Evolutionary conservation across 2,329 filamentous ascomycete genomes (phyloP).

Genomic region (Nothophaeocryptopus gaeumannii): DNA sequence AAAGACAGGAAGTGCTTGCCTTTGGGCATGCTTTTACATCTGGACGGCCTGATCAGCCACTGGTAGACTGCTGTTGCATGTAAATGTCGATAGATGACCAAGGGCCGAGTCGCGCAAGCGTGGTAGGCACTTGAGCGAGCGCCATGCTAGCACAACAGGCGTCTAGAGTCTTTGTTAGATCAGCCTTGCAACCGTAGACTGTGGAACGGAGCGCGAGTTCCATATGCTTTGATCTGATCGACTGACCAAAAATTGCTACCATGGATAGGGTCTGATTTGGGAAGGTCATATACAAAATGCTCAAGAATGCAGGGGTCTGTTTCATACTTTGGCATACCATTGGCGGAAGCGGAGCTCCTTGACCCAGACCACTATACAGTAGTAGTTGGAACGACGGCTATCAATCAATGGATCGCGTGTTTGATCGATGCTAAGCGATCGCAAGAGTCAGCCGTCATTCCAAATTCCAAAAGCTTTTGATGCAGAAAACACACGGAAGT

Average conservation of each 20-base stretch:
- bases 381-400: no score
- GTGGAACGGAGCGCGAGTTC: no score
- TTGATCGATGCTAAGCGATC: no score
- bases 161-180: neutral
- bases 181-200: no score
- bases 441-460: neutral
- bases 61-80: neutral
- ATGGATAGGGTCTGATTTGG: neutral
- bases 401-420: no score
- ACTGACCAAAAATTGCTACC: neutral
- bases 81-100: neutral
- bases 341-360: neutral
- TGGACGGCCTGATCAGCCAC: neutral
- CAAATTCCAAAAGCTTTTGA: neutral
- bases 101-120: neutral
- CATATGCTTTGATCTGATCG: no score
- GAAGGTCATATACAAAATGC: neutral
- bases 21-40: neutral
- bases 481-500: neutral
- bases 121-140: neutral
- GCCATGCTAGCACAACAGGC: neutral
- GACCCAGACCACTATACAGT: no score
- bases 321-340: slow-evolving; percentile 1
- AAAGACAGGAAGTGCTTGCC: neutral
- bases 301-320: neutral